These are phyloP conservation scores for Mucor indicus DNA, from an alignment of 371 early-diverging fungal genomes.

Conservation along the genomic window DNA sequence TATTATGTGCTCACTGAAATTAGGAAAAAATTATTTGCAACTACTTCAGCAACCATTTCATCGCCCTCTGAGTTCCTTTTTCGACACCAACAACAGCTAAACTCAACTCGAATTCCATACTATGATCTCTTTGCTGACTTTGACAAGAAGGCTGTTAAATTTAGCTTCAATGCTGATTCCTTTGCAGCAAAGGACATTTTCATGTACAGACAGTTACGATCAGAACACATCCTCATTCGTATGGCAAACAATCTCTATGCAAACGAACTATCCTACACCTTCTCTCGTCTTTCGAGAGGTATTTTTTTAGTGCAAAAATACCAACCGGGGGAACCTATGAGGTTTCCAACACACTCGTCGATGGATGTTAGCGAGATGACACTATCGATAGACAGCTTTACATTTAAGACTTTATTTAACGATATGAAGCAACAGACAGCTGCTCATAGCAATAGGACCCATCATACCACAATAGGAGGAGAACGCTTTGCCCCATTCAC, in stretches of 20 bases:
- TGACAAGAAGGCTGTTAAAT: not conserved
- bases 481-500: constrained; percentile 33
- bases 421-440: constrained; percentile 8
- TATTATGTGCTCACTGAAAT: constrained; percentile 8
- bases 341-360: not conserved
- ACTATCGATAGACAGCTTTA: constrained; percentile 13
- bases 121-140: no score
- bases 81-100: not conserved
- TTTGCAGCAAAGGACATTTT: constrained; percentile 5
- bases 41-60: not conserved
- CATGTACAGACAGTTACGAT: constrained; percentile 22
- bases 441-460: not conserved
- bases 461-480: not conserved
- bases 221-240: constrained; percentile 29
- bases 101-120: no score
- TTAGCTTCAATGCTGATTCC: constrained; percentile 6
- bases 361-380: not conserved
- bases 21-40: not conserved
- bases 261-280: constrained; percentile 1
- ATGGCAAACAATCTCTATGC: constrained; percentile 12
- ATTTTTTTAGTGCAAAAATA: constrained; percentile 30
- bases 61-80: constrained; percentile 3
- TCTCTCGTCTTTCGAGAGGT: constrained; percentile 25
- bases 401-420: constrained; percentile 3
- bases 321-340: not conserved